Base-by-base conservation (phyloP, 2,329 filamentous ascomycete species). In the Aspergillus neoniger region DNA sequence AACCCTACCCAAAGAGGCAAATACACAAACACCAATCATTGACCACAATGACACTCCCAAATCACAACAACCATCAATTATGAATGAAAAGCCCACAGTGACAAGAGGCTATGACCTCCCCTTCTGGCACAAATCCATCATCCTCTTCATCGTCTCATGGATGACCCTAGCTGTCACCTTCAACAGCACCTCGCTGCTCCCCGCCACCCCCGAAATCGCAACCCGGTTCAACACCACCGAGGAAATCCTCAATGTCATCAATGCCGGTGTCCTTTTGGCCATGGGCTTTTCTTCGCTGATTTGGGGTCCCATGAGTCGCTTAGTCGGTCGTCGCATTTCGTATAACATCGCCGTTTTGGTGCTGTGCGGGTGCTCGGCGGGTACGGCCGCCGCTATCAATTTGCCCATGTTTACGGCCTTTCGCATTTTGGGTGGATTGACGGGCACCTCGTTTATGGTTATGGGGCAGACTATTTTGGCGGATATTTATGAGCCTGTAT, bases 141-240 rank as follows among this genome's bases (percentile, higher is more conserved):
- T 80, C 25, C 68, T 80, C 43, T 78, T 79, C 63, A 64, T 73
- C 10, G 73, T 75, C 25, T 78, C 76, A 61, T 80, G 76, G 76
- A 75, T 77, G 69, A 75, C 77, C 2, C 67, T 80, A 5, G 69
- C 74, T 1, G 70, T 76, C 7, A 77, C 77, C 41, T 80, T 78
- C 63, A 77, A 75, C n/a, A 76, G 73, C 61, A 79, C 79, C 10
- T 76, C 77, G 3, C 63, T 80, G 17, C 67, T 80, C 12, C 73
- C 76, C 19, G 78, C 77, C 1, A 71, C 70, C 5, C 71, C 71
- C 12, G 77, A 80, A 63, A 80, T 80, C 58, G 73, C 76, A 3
- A 52, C 55, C 7, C 75, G 79, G 8, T 75, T 79, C 58, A 52
- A 65, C 10, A 79, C 76, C 0, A 74, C 73, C 0, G 54, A 67